These are phyloP conservation scores for Cercospora zeina DNA, from an alignment of 2,329 filamentous ascomycete species.

Conservation along the genomic window DNA sequence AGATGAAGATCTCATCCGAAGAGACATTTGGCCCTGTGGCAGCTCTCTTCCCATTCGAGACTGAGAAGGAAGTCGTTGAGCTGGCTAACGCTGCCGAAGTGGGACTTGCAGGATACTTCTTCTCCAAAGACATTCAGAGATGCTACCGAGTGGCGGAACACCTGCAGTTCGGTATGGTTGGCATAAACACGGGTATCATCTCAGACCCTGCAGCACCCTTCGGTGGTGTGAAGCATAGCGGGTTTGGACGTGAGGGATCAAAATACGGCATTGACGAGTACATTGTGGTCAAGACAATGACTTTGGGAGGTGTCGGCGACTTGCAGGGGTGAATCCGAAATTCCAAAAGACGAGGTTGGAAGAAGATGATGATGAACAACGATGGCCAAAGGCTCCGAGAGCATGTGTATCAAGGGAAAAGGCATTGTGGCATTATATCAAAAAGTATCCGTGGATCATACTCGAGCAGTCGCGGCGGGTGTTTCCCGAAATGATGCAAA, in stretches of 20 bases:
- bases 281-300: conserved; percentile 69
- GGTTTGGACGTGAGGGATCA: conserved; percentile 76
- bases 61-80: conserved; percentile 31
- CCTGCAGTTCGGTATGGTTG: conserved; percentile 45
- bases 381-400: not conserved
- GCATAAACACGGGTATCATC: conserved; percentile 36
- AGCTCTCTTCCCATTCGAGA: conserved; percentile 32
- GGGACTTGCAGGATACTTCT: conserved; percentile 39
- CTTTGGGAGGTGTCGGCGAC: conserved; percentile 35
- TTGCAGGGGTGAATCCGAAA: conserved; percentile 6
- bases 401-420: not conserved
- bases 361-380: not conserved
- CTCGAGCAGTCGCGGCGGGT: not conserved
- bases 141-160: conserved; percentile 43
- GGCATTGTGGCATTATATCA: not conserved
- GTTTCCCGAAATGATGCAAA: not conserved
- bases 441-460: not conserved
- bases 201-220: conserved; percentile 51
- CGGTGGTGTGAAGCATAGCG: conserved; percentile 79
- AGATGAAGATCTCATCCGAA: conserved; percentile 32
- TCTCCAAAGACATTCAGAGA: conserved; percentile 42
- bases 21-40: conserved; percentile 36
- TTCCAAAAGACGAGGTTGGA: not conserved
- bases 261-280: conserved; percentile 78
- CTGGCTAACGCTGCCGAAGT: conserved; percentile 26